These are phyloP conservation scores for Bothriochloa decipiens DNA, from an alignment of 176 grass and related monocot genomes.

Conservation along the genomic window DNA sequence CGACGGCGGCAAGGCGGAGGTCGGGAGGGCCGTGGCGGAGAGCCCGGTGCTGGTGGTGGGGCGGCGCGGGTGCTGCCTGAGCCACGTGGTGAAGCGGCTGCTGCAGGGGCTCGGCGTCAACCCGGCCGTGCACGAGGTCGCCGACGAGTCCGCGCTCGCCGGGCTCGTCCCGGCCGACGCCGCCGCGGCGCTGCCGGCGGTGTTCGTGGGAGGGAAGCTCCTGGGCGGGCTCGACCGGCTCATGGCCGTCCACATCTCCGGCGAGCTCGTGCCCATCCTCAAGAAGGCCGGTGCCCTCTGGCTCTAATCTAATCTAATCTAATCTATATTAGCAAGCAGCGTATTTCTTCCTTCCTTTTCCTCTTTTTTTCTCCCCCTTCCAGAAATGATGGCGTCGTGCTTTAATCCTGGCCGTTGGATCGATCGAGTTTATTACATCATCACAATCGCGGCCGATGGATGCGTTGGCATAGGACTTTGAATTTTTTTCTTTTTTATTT, in stretches of 20 bases:
- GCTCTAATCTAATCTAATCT: constrained; percentile 51
- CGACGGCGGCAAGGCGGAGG: not conserved
- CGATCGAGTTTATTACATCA: not conserved
- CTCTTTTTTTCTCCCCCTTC: not conserved
- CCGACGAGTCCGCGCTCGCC: constrained; percentile 58
- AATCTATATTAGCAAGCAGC: not conserved
- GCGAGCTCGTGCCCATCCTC: constrained; percentile 94
- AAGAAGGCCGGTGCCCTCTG: constrained; percentile 96
- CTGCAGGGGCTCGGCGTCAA: constrained; percentile 90
- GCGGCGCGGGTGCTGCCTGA: constrained; percentile 78
- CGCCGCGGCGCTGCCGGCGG: constrained; percentile 49
- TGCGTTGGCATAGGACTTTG: constrained; percentile 17
- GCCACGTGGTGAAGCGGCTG: constrained; percentile 80
- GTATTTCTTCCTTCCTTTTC: not conserved
- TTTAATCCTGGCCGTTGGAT: constrained; percentile 41
- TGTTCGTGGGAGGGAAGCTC: constrained; percentile 82
- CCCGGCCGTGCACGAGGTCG: constrained; percentile 80
- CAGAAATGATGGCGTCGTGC: constrained; percentile 7
- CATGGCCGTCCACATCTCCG: constrained; percentile 93
- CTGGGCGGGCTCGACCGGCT: constrained; percentile 81
- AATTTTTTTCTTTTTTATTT: not conserved
- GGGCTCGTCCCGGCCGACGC: constrained; percentile 34
- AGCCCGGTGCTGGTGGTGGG: constrained; percentile 83
- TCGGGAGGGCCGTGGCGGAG: constrained; percentile 65
- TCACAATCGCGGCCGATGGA: not conserved